Evolutionary conservation across 2,329 filamentous ascomycete species (phyloP), one percentile per base, ranked within the genome.

Genomic region (Coniochaeta sp.): DNA sequence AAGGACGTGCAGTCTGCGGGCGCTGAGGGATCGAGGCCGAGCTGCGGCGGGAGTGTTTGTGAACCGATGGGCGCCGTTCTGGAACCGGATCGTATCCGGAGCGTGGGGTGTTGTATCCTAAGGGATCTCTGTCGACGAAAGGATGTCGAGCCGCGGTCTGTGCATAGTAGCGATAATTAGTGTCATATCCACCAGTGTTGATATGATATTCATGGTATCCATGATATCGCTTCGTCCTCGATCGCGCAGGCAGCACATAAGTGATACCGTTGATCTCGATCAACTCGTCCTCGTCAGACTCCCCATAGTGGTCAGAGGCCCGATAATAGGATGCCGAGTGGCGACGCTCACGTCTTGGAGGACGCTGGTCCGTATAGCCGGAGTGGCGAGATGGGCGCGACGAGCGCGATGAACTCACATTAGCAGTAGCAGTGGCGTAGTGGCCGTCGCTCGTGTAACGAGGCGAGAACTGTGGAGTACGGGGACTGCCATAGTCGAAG

Each of bases 241-340:
- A 78, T 72, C 78, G 74, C 65, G 79, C 76, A 61, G 79, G 79
- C 69, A 85, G 70, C 74, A 83, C 74, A 67, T 79, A 84, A 65
- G 76, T 81, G 71, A 77, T 70, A 65, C 79, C 81, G 71, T 81
- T 70, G 69, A 80, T 73, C 73, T 84, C 79, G 74, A 84, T 74
- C 63, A 79, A 72, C 75, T 85, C 82, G 77, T 85, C 83, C 79
- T 85, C 82, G 80, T 86, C 83, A 75, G 83, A 85, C 74, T 85
- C 83, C 78, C 82, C 82, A 79, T 81, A 78, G 63, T 77, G 77
- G 67, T 80, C 79, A 71, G 81, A 80, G 78, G 81, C 73, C 78
- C 81, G 82, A 77, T 81, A 79, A 77, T 82, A 80, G 75, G 80
- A 79, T 74, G 79, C 81, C 65, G 82, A 84, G 74, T 74, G 76